Evolutionary conservation across 2,329 filamentous ascomycete species (phyloP).

Genomic region (Sporothrix euskadiensis): DNA sequence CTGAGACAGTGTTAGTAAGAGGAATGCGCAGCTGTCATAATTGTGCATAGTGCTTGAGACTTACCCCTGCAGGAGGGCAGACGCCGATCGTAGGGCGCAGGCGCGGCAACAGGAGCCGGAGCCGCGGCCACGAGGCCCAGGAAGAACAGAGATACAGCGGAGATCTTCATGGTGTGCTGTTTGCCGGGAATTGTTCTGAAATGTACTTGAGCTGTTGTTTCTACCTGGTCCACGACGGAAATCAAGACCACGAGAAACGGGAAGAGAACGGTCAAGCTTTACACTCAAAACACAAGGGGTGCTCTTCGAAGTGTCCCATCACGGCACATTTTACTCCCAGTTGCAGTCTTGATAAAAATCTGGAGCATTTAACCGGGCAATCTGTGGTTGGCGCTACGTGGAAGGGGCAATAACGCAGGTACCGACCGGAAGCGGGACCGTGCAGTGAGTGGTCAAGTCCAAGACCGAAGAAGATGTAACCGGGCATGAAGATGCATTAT

Average conservation of each 20-base stretch:
- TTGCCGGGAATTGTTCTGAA: background rate
- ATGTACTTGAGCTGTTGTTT: background rate
- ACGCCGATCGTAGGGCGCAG: slow-evolving; percentile 7
- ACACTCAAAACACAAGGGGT: background rate
- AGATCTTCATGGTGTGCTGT: slow-evolving; percentile 16
- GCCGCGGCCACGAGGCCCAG: slow-evolving; percentile 7
- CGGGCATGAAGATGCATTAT: background rate
- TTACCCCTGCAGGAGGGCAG: slow-evolving; percentile 5
- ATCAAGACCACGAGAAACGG: background rate
- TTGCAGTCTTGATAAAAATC: too few species aligned
- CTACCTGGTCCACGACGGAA: background rate
- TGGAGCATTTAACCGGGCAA: background rate
- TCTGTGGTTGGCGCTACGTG: background rate
- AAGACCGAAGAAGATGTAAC: background rate
- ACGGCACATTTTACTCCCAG: background rate
- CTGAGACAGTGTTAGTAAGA: background rate
- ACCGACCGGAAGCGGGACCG: background rate
- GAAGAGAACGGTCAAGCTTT: background rate
- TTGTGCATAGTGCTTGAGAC: background rate
- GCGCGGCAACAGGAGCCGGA: slow-evolving; percentile 9
- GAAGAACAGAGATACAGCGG: background rate
- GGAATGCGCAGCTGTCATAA: background rate
- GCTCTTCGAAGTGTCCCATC: background rate
- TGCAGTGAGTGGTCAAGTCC: background rate
- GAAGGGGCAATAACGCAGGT: background rate